Percentiles rank a stretch among this genome's conserved stretches.
phyloP scores from a whole-genome alignment of 2,329 filamentous ascomycete species.

The Trichoderma afroharzianum region DNA sequence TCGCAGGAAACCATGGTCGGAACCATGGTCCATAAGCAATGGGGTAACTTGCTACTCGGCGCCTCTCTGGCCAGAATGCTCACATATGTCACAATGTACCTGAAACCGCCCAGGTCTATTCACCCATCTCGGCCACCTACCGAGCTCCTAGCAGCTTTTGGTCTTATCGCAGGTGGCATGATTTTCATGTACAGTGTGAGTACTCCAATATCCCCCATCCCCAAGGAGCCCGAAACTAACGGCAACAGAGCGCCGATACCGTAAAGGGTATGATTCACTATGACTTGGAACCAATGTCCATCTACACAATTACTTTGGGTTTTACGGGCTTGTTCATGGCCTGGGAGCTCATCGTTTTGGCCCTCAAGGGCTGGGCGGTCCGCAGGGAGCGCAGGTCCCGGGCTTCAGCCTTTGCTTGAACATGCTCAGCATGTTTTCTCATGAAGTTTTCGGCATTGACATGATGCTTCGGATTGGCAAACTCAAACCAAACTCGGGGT shows the following conservation, averaged over 20 bases:
- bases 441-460: not conserved
- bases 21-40: conserved; percentile 90
- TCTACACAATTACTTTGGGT: conserved; percentile 85
- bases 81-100: conserved; percentile 76
- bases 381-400: conserved; percentile 38
- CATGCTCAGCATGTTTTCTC: not conserved
- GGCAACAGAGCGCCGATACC: conserved; percentile 64
- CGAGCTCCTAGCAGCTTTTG: conserved; percentile 83
- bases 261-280: conserved; percentile 74
- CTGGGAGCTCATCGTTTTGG: conserved; percentile 72
- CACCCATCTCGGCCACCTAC: conserved; percentile 83
- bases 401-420: not conserved
- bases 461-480: not conserved
- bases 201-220: conserved; percentile 24
- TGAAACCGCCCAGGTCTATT: conserved; percentile 75
- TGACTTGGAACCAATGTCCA: conserved; percentile 83
- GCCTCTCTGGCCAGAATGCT: conserved; percentile 73
- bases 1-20: conserved; percentile 80
- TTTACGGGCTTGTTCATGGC: conserved; percentile 80
- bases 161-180: conserved; percentile 79
- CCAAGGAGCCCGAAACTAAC: conserved; percentile 21
- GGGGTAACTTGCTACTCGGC: conserved; percentile 80
- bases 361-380: conserved; percentile 83
- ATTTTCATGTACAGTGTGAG: conserved; percentile 89
- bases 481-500: not conserved